Evolutionary conservation across 306 rosid species (phyloP).

Genomic region (Prunus fruticosa): DNA sequence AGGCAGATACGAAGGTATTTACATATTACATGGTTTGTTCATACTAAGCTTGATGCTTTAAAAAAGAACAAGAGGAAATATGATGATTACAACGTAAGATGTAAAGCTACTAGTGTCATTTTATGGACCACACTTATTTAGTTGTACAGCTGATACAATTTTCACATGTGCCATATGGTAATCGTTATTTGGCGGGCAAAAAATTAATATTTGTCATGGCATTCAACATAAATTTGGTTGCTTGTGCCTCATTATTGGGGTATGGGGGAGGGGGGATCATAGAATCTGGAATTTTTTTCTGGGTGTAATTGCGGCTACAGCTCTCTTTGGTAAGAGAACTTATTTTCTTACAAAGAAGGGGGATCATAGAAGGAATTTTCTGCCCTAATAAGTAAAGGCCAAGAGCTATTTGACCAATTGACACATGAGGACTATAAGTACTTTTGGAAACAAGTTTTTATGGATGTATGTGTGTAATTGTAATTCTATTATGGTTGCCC

Average conservation of each 20-base stretch:
- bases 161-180: neutral
- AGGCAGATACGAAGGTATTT: constrained; percentile 63
- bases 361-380: neutral
- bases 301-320: neutral
- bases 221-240: neutral
- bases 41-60: neutral
- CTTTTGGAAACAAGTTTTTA: neutral
- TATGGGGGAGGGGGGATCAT: too few species aligned
- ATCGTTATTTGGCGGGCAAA: neutral
- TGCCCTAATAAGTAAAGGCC: neutral
- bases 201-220: neutral
- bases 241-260: neutral
- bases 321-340: neutral
- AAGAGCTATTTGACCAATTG: neutral
- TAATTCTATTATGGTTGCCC: neutral
- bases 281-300: too few species aligned
- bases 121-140: neutral
- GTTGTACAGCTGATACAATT: neutral
- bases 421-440: neutral
- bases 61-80: neutral
- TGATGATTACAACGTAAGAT: neutral
- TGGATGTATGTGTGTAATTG: neutral
- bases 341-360: neutral
- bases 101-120: neutral
- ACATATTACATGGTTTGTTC: neutral